Evolutionary conservation across 805 yeast species (phyloP), one percentile per base, ranked within the genome.

Genomic region (Saccharomyces jurei): DNA sequence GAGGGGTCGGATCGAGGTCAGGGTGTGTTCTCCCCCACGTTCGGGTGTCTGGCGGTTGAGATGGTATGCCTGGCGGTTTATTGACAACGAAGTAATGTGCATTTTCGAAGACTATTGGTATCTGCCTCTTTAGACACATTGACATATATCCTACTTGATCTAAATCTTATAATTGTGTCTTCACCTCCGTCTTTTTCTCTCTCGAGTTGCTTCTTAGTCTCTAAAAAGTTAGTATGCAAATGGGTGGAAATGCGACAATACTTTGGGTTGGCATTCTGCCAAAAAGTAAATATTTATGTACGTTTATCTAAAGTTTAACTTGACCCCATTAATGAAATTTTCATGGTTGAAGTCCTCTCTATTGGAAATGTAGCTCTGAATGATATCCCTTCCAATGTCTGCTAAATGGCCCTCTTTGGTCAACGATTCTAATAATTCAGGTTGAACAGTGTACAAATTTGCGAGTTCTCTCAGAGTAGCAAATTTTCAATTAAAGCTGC

Each of bases 401-500:
- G 84, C 82, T 58, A 90, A 74, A 61, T 84, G 89, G 1, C 96
- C 94, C 63, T 89, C 96, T 46, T 84, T 82, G 2, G 89, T 82
- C 63, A 90, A 76, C 0, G 96, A 87, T 58, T 83, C 83, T 53
- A 90, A 73, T 61, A 88, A 77, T 54, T 87, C 87, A 1, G 92
- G 86, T 64, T 87, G 94, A 17, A 89, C 96, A 0, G 96, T 85
- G 68, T 84, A 91, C 56, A 91, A 73, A 63, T 88, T 89, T 31
- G 92, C 89, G 57, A 91, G 79, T 60, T 90, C 96, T 65, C 89
- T 81, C 58, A 91, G 72, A 11, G 89, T 77, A 51, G 81, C 82
- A 71, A 87, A 85, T 54, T 79, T 32, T 83, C 87, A 3, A 82
- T 73, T 29, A 88, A 70, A 46, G 79, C 82, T 1, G 78, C 76